Evolutionary conservation across 768 basidiomycete species (phyloP).

Genomic region (Lyophyllum atratum): DNA sequence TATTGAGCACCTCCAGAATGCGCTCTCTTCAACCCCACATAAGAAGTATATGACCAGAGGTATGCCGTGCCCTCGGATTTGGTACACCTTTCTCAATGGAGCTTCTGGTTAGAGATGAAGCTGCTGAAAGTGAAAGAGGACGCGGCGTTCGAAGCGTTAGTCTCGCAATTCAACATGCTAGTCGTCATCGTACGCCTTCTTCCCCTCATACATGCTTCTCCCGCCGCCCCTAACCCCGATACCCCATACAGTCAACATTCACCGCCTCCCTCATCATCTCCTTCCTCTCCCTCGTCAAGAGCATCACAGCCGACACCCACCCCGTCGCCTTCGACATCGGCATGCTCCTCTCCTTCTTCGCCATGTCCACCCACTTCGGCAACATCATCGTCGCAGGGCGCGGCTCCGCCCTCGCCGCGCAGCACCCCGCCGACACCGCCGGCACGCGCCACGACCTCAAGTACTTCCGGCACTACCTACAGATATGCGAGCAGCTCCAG

Average conservation of each 20-base stretch:
- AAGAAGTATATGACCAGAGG: background rate
- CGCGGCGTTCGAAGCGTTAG: slow-evolving; percentile 17
- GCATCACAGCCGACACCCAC: slow-evolving; percentile 20
- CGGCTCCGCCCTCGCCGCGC: slow-evolving; percentile 26
- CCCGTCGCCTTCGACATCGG: slow-evolving; percentile 27
- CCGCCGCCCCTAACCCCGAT: background rate
- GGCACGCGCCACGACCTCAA: slow-evolving; percentile 12
- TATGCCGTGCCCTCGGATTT: background rate
- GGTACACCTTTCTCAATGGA: background rate
- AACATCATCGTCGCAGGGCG: slow-evolving; percentile 32
- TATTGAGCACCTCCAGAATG: slow-evolving; percentile 25
- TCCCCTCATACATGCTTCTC: background rate
- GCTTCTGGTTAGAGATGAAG: background rate
- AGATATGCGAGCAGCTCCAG: slow-evolving; percentile 34
- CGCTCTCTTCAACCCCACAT: slow-evolving; percentile 5
- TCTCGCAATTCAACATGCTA: slow-evolving; percentile 29
- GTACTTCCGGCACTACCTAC: slow-evolving; percentile 30
- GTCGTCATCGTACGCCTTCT: slow-evolving; percentile 27
- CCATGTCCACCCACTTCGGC: slow-evolving; percentile 31
- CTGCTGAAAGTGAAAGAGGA: slow-evolving; percentile 1
- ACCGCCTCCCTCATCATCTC: slow-evolving; percentile 29
- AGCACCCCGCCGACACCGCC: slow-evolving; percentile 10
- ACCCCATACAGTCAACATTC: slow-evolving; percentile 28
- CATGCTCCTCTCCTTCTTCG: slow-evolving; percentile 32
- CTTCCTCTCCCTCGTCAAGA: slow-evolving; percentile 26